Evolutionary conservation across 2,329 filamentous ascomycete species (phyloP).

Genomic region (Aspergillus costaricaensis): DNA sequence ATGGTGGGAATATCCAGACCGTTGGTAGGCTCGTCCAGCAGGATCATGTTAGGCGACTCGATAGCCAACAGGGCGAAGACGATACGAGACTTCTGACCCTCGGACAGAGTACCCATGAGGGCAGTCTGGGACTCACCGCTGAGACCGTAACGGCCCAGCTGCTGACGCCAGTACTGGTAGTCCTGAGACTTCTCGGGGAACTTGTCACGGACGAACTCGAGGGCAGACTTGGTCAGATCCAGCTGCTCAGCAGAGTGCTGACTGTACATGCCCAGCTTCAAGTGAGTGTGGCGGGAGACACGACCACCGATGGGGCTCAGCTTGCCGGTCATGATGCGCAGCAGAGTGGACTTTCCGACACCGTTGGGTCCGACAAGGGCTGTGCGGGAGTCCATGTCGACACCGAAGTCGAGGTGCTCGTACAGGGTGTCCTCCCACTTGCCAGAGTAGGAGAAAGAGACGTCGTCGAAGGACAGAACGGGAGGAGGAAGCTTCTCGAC

Average conservation of each 20-base stretch:
- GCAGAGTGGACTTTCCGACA: constrained; percentile 97
- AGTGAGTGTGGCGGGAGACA: constrained; percentile 90
- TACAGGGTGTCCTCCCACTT: constrained; percentile 88
- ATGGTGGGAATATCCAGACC: constrained; percentile 99
- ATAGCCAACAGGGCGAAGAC: constrained; percentile 96
- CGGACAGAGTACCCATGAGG: constrained; percentile 95
- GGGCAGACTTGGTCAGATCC: constrained; percentile 93
- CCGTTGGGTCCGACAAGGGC: constrained; percentile 97
- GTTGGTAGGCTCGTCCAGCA: constrained; percentile 98
- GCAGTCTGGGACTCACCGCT: constrained; percentile 92
- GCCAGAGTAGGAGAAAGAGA: constrained; percentile 97
- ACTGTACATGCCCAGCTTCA: constrained; percentile 97
- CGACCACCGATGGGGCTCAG: constrained; percentile 79
- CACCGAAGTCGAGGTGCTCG: constrained; percentile 94
- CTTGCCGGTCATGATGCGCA: constrained; percentile 95
- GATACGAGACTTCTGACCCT: constrained; percentile 97
- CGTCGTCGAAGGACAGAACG: constrained; percentile 92
- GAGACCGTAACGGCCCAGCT: constrained; percentile 92
- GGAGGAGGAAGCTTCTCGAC: constrained; percentile 99
- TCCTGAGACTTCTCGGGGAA: constrained; percentile 88
- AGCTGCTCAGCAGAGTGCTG: constrained; percentile 99
- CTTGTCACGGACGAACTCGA: constrained; percentile 97
- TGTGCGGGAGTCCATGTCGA: constrained; percentile 98
- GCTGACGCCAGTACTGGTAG: constrained; percentile 99
- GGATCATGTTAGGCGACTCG: constrained; percentile 93